A percentile compares a stretch with the other conserved stretches of the same genome.
These are phyloP conservation scores for Rhodotorula graminis DNA, from an alignment of 768 basidiomycete species.

Conservation along the genomic window DNA sequence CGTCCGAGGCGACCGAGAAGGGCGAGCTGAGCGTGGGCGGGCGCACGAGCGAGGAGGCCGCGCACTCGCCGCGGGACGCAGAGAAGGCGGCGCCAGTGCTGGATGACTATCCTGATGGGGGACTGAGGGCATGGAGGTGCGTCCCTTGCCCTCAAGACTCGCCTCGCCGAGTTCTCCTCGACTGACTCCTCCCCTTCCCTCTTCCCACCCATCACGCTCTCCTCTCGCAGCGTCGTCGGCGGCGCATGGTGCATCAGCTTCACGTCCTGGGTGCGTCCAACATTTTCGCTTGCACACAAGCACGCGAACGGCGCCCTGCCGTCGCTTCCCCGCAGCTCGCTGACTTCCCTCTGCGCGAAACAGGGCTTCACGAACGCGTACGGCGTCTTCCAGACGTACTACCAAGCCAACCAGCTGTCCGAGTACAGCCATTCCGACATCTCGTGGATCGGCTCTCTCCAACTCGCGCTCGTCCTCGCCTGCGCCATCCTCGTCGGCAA, in stretches of 20 bases:
- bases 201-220: too few species aligned
- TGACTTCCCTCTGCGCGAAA: background rate
- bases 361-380: conserved; percentile 32
- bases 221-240: conserved; percentile 25
- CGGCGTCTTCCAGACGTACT: conserved; percentile 39
- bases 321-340: too few species aligned
- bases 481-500: conserved; percentile 54
- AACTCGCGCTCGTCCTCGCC: conserved; percentile 53
- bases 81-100: background rate
- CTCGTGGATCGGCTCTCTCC: conserved; percentile 54
- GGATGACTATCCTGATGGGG: conserved; percentile 19
- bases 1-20: background rate
- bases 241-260: conserved; percentile 37
- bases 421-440: conserved; percentile 30
- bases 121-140: conserved; percentile 26
- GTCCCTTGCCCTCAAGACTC: background rate
- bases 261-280: conserved; percentile 22
- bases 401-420: conserved; percentile 28
- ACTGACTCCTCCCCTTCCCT: too few species aligned
- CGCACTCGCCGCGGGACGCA: background rate
- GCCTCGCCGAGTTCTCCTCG: background rate
- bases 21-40: too few species aligned
- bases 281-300: too few species aligned
- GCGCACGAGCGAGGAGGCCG: background rate
- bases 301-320: too few species aligned